Percentiles rank a stretch among this genome's conserved stretches.
Conservation (phyloP, 2,329 filamentous ascomycete genomes). For the Bipolaris bicolor region DNA sequence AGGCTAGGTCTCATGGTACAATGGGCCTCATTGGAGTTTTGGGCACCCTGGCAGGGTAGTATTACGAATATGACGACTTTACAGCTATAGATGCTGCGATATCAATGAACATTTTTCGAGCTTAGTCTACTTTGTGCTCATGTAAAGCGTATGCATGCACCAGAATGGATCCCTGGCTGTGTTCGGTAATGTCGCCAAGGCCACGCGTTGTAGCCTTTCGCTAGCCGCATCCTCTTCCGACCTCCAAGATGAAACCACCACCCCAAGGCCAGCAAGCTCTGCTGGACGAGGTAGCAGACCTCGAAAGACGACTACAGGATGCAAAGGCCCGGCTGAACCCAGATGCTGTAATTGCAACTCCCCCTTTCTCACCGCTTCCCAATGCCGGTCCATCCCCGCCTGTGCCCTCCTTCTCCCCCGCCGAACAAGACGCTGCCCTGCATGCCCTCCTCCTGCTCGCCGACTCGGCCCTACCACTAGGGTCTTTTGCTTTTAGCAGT, state of each 20-base stretch:
- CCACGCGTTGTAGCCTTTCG: slow-evolving; percentile 13
- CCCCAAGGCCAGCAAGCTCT: slow-evolving; percentile 37
- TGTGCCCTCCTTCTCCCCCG: background rate
- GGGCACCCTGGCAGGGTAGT: slow-evolving; percentile 3
- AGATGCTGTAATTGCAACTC: slow-evolving; percentile 20
- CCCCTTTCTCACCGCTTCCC: slow-evolving; percentile 15
- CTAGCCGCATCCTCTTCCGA: slow-evolving; percentile 17
- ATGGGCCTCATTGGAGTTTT: slow-evolving; percentile 5
- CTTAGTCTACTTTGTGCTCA: background rate
- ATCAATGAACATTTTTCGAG: background rate
- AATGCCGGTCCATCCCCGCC: slow-evolving; percentile 25
- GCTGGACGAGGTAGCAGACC: slow-evolving; percentile 62
- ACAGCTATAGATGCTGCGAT: background rate
- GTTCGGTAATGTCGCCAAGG: slow-evolving; percentile 32
- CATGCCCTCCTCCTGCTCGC: slow-evolving; percentile 79
- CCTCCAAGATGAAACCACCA: slow-evolving; percentile 35
- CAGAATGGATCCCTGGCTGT: slow-evolving; percentile 10
- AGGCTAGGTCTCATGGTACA: background rate
- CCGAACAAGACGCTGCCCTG: slow-evolving; percentile 29
- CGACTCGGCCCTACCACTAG: slow-evolving; percentile 80
- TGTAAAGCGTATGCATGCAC: slow-evolving; percentile 5
- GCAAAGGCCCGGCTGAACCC: slow-evolving; percentile 56
- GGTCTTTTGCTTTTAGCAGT: slow-evolving; percentile 86
- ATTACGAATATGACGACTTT: slow-evolving; percentile 21
- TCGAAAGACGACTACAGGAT: slow-evolving; percentile 60